Conservation (phyloP, 1,284 basidiomycete species). For the Sanghuangporus sanghuang region DNA sequence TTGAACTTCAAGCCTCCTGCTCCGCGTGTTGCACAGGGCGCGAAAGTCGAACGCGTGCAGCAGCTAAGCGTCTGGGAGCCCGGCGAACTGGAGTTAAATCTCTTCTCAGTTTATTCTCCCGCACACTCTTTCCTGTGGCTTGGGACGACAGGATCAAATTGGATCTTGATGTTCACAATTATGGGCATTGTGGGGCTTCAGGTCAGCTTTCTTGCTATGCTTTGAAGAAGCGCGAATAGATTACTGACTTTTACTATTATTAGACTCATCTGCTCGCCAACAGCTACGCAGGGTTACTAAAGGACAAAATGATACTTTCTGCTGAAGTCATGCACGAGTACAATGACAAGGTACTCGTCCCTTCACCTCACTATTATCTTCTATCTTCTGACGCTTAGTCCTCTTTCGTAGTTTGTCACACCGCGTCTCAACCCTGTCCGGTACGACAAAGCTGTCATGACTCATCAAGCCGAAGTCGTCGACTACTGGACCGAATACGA, state of each 20-base stretch:
- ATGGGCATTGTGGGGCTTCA: constrained; percentile 63
- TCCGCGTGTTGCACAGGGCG: constrained; percentile 33
- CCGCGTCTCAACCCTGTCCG: constrained; percentile 72
- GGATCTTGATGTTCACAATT: constrained; percentile 60
- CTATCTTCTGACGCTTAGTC: constrained; percentile 7
- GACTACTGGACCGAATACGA: constrained; percentile 37
- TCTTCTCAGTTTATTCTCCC: constrained; percentile 76
- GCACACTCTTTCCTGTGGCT: constrained; percentile 69
- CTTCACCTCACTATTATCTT: constrained; percentile 20
- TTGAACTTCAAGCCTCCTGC: constrained; percentile 54
- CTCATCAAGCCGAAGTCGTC: constrained; percentile 74
- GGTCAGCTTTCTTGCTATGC: constrained; percentile 31
- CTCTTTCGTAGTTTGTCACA: constrained; percentile 65
- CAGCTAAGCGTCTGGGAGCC: constrained; percentile 77
- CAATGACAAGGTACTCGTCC: constrained; percentile 54
- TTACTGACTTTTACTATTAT: neutral
- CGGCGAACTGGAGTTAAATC: constrained; percentile 59
- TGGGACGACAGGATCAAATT: constrained; percentile 63
- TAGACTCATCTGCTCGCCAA: constrained; percentile 48
- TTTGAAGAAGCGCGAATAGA: neutral
- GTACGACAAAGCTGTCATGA: constrained; percentile 78
- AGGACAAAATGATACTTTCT: constrained; percentile 72
- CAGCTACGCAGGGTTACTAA: constrained; percentile 59
- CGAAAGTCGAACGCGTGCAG: constrained; percentile 47
- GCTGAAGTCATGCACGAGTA: constrained; percentile 86